phyloP scores from a whole-genome alignment of 768 basidiomycete species.

The Podaxis rugospora region DNA sequence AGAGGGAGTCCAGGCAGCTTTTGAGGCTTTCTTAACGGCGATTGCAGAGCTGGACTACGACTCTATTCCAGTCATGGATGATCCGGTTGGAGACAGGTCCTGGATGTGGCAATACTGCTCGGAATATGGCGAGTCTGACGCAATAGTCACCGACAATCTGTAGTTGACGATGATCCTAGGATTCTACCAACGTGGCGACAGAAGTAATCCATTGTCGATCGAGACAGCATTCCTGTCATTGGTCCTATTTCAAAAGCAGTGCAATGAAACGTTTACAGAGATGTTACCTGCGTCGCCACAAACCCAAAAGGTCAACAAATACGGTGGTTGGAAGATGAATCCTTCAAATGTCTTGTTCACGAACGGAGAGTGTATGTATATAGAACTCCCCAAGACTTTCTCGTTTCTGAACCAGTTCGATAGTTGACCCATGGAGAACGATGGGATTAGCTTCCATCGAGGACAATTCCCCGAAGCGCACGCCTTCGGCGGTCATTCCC shows the following conservation, averaged over 20 bases:
- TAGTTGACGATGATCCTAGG: constrained; percentile 20
- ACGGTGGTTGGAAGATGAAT: constrained; percentile 49
- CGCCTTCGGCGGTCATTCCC: constrained; percentile 33
- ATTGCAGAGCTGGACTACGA: constrained; percentile 42
- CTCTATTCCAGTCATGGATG: constrained; percentile 37
- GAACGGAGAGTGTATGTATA: constrained; percentile 42
- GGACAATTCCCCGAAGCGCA: constrained; percentile 37
- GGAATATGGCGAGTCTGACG: constrained; percentile 35
- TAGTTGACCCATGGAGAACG: constrained; percentile 50
- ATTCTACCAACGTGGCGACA: constrained; percentile 45
- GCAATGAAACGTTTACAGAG: constrained; percentile 34
- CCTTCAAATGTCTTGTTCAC: constrained; percentile 44
- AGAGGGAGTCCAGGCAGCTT: constrained; percentile 28
- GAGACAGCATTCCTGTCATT: constrained; percentile 43
- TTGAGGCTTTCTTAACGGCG: constrained; percentile 37
- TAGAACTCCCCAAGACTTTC: not conserved
- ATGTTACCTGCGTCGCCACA: constrained; percentile 35
- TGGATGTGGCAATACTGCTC: constrained; percentile 56
- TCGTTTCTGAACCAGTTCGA: not conserved
- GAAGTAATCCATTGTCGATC: constrained; percentile 40
- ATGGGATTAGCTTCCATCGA: constrained; percentile 49
- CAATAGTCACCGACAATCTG: not conserved
- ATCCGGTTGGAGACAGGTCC: constrained; percentile 38
- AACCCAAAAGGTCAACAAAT: constrained; percentile 42
- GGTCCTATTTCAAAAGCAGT: constrained; percentile 40